These are phyloP conservation scores for Zygosaccharomyces lentus DNA, from an alignment of 805 yeast genomes.

Conservation along the genomic window DNA sequence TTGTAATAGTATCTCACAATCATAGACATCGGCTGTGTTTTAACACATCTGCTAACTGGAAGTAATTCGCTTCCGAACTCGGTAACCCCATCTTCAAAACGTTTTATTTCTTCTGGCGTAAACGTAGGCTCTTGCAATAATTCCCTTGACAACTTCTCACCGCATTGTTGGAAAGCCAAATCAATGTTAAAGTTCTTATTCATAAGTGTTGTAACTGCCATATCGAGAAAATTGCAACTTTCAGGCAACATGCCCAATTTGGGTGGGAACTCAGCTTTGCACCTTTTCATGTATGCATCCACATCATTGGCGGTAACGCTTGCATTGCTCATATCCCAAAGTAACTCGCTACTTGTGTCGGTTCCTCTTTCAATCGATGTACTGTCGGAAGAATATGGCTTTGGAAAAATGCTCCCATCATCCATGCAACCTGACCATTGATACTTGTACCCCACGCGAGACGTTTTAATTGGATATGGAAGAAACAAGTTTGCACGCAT, in stretches of 20 bases:
- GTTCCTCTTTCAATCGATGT: conserved; percentile 62
- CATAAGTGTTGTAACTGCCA: conserved; percentile 53
- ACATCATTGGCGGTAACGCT: conserved; percentile 33
- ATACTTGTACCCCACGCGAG: conserved; percentile 25
- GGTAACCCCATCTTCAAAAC: conserved; percentile 72
- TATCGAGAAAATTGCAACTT: conserved; percentile 82
- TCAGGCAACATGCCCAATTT: conserved; percentile 50
- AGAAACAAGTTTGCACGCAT: conserved; percentile 16
- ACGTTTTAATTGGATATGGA: conserved; percentile 29
- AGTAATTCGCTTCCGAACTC: conserved; percentile 74
- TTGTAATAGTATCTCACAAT: conserved; percentile 82
- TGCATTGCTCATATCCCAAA: conserved; percentile 53
- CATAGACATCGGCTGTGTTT: conserved; percentile 68
- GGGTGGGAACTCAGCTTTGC: conserved; percentile 52
- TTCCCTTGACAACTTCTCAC: conserved; percentile 49
- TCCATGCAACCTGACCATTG: conserved; percentile 31
- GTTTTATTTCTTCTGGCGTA: conserved; percentile 52
- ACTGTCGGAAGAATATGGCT: conserved; percentile 12
- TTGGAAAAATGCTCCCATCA: conserved; percentile 9
- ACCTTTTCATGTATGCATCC: conserved; percentile 51
- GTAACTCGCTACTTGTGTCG: conserved; percentile 55
- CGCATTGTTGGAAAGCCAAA: conserved; percentile 44
- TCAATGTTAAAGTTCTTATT: conserved; percentile 47
- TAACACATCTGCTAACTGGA: conserved; percentile 68
- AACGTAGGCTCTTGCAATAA: conserved; percentile 75